Evolutionary conservation across 495 filamentous ascomycete species (phyloP).

Genomic region (Aspergillus leporis): DNA sequence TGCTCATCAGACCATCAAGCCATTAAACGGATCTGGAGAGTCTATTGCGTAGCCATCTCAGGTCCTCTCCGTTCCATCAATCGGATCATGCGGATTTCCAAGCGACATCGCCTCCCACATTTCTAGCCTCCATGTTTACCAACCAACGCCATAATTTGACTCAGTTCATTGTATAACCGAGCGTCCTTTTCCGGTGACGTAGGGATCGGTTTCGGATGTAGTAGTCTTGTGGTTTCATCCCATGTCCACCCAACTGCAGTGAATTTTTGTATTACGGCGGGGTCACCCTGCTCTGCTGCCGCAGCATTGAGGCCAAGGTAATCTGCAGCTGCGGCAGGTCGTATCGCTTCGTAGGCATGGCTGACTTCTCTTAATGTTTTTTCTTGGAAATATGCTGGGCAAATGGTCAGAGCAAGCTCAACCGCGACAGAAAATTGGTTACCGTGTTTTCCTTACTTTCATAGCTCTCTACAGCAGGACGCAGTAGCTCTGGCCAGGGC

Average conservation of each 20-base stretch:
- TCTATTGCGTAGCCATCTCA: background rate
- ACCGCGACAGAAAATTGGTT: background rate
- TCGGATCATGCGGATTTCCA: constrained; percentile 2
- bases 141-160: constrained; percentile 37
- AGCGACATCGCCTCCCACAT: background rate
- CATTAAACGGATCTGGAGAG: constrained; percentile 9
- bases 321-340: constrained; percentile 41
- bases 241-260: constrained; percentile 48
- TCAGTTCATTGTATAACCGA: constrained; percentile 28
- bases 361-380: constrained; percentile 50
- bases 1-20: constrained; percentile 14
- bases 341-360: constrained; percentile 50
- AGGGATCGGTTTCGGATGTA: constrained; percentile 39
- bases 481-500: constrained; percentile 44
- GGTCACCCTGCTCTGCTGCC: constrained; percentile 32
- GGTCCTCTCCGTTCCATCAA: background rate
- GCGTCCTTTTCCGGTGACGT: constrained; percentile 28
- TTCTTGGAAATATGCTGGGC: constrained; percentile 44
- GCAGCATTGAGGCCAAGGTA: constrained; percentile 47
- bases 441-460: constrained; percentile 32
- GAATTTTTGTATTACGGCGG: constrained; percentile 37
- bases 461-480: constrained; percentile 43
- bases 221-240: constrained; percentile 39
- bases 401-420: background rate
- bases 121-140: constrained; percentile 28